These are phyloP conservation scores for Lactarius hatsudake DNA, from an alignment of 768 basidiomycete species.

Conservation along the genomic window DNA sequence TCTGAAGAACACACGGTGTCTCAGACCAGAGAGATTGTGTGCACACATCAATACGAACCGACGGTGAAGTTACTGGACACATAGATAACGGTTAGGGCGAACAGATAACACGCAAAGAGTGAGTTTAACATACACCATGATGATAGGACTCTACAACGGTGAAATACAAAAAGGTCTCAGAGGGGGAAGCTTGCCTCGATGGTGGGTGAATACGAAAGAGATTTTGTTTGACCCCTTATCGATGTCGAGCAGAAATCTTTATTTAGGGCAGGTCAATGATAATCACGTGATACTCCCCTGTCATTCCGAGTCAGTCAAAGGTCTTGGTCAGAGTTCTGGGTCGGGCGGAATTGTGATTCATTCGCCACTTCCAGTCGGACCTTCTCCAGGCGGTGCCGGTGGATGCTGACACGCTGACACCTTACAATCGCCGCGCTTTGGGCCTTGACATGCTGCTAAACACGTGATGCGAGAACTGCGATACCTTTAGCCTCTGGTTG, in stretches of 20 bases:
- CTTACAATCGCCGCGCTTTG: too few relatives aligned
- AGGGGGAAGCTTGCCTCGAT: constrained; percentile 18
- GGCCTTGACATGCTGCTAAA: too few relatives aligned
- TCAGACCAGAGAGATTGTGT: constrained; percentile 32
- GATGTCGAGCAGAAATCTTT: constrained; percentile 32
- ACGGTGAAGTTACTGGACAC: constrained; percentile 27
- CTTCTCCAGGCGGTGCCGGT: too few relatives aligned
- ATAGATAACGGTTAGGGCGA: not conserved
- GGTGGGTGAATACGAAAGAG: constrained; percentile 16
- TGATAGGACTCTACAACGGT: constrained; percentile 47
- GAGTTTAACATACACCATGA: constrained; percentile 72
- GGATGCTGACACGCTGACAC: too few relatives aligned
- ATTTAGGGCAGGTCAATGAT: constrained; percentile 20
- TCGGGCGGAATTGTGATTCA: too few relatives aligned
- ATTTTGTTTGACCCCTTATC: constrained; percentile 38
- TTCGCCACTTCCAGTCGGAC: too few relatives aligned
- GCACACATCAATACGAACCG: constrained; percentile 17
- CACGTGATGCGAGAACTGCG: too few relatives aligned
- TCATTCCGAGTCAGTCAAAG: too few relatives aligned
- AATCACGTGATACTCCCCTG: constrained; percentile 1
- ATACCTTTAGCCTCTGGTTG: too few relatives aligned
- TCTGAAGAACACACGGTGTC: constrained; percentile 45
- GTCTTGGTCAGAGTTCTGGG: too few relatives aligned
- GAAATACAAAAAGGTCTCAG: constrained; percentile 26
- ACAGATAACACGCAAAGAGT: constrained; percentile 5